These are phyloP conservation scores for Chaetothyriales sp. DNA, from an alignment of 2,329 filamentous ascomycete genomes.

Conservation along the genomic window DNA sequence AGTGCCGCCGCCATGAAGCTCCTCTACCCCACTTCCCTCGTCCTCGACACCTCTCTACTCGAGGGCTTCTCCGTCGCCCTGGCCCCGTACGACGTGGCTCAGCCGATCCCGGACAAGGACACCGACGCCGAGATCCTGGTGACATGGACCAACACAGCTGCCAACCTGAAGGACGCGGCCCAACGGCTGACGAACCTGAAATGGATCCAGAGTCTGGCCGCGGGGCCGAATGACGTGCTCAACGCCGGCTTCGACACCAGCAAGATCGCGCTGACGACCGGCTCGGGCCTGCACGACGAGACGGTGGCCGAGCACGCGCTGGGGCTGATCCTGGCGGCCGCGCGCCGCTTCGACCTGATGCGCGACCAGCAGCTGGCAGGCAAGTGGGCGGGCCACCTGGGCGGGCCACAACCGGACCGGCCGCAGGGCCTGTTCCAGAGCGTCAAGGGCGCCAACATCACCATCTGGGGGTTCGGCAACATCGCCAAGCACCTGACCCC, in stretches of 20 bases:
- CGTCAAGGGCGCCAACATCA: conserved; percentile 42
- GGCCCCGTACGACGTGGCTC: conserved; percentile 45
- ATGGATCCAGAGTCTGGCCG: conserved; percentile 54
- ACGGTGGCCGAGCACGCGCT: conserved; percentile 52
- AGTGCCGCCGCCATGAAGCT: conserved; percentile 34
- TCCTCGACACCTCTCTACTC: conserved; percentile 39
- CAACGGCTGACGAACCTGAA: conserved; percentile 40
- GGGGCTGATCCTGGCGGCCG: conserved; percentile 27
- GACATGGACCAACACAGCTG: conserved; percentile 45
- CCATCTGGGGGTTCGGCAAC: conserved; percentile 53
- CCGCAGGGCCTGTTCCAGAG: conserved; percentile 44
- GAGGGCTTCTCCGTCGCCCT: conserved; percentile 44
- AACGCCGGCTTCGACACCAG: conserved; percentile 43
- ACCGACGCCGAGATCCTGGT: conserved; percentile 46
- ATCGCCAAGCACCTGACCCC: conserved; percentile 48
- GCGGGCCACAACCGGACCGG: conserved; percentile 34
- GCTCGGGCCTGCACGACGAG: conserved; percentile 48
- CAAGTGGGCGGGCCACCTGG: conserved; percentile 47
- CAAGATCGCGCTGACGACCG: conserved; percentile 41
- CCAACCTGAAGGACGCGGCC: conserved; percentile 45
- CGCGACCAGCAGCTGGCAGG: conserved; percentile 43
- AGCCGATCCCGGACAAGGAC: conserved; percentile 41
- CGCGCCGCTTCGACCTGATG: conserved; percentile 21
- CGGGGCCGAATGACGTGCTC: conserved; percentile 51
- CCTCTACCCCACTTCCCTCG: conserved; percentile 50